phyloP scores from a whole-genome alignment of 2,329 filamentous ascomycete species.

The Colletotrichum sp. region DNA sequence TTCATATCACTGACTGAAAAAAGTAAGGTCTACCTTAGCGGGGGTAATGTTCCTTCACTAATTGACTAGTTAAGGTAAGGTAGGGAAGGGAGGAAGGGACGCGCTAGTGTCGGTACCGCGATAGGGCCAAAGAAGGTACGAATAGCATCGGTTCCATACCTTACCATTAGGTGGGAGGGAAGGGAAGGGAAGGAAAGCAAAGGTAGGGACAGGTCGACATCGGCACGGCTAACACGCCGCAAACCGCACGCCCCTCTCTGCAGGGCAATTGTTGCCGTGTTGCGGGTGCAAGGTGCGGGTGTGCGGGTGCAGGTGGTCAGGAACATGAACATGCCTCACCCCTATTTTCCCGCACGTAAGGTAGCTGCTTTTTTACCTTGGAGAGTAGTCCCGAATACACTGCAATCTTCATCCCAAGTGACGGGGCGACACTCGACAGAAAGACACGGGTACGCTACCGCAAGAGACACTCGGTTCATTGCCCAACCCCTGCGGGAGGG shows the following conservation, averaged over 20 bases:
- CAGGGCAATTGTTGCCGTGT: background rate
- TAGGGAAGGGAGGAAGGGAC: background rate
- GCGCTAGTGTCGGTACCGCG: background rate
- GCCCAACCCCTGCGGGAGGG: background rate
- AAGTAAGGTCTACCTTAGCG: background rate
- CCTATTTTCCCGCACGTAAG: background rate
- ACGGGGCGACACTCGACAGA: background rate
- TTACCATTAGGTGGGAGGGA: background rate
- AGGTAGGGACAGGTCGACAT: background rate
- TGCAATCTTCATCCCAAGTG: constrained; percentile 1
- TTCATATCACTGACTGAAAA: background rate
- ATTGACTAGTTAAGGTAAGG: background rate
- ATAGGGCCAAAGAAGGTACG: background rate
- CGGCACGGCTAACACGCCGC: background rate
- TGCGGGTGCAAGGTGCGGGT: background rate
- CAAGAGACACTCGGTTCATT: background rate
- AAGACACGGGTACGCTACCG: background rate
- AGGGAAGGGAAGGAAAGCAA: background rate
- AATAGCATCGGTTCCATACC: background rate
- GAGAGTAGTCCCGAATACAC: background rate
- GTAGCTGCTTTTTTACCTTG: background rate
- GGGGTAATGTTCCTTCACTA: background rate
- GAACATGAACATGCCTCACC: constrained; percentile 7
- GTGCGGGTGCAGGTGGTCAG: background rate
- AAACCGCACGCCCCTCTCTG: background rate